These are phyloP conservation scores for Aspergillus steynii DNA, from an alignment of 495 filamentous ascomycete genomes.

Conservation along the genomic window DNA sequence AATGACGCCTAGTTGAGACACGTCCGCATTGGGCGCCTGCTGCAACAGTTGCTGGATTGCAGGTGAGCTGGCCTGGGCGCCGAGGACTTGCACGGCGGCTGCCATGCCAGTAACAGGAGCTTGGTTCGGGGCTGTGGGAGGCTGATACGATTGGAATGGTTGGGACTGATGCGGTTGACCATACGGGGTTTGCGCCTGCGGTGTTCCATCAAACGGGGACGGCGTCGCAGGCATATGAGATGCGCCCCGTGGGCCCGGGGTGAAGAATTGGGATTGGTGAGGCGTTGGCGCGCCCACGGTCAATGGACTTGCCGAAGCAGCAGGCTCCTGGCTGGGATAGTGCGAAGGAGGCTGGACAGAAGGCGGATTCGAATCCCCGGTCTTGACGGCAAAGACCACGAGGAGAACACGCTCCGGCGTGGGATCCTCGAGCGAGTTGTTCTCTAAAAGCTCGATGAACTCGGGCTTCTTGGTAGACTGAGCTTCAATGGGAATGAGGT, in stretches of 20 bases:
- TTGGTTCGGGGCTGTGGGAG: conserved; percentile 15
- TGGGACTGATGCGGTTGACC: conserved; percentile 27
- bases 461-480: conserved; percentile 60
- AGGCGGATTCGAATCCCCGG: conserved; percentile 40
- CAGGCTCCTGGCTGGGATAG: conserved; percentile 40
- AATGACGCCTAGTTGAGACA: conserved; percentile 64
- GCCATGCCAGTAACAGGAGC: conserved; percentile 24
- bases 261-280: conserved; percentile 36
- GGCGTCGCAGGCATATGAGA: conserved; percentile 30
- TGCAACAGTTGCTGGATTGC: conserved; percentile 67
- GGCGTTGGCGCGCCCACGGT: conserved; percentile 41
- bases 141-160: conserved; percentile 21
- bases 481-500: conserved; percentile 71
- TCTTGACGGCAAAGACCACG: conserved; percentile 73
- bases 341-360: conserved; percentile 49
- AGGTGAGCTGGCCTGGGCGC: conserved; percentile 56
- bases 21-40: conserved; percentile 61
- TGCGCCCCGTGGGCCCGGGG: conserved; percentile 25
- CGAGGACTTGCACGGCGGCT: conserved; percentile 54
- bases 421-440: conserved; percentile 66
- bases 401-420: conserved; percentile 71
- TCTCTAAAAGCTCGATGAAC: conserved; percentile 74
- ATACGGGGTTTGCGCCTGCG: conserved; percentile 37
- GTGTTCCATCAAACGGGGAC: conserved; percentile 20
- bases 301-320: conserved; percentile 44